Evolutionary conservation across 2,329 filamentous ascomycete genomes (phyloP).

Genomic region (Trichophaea hybrida): DNA sequence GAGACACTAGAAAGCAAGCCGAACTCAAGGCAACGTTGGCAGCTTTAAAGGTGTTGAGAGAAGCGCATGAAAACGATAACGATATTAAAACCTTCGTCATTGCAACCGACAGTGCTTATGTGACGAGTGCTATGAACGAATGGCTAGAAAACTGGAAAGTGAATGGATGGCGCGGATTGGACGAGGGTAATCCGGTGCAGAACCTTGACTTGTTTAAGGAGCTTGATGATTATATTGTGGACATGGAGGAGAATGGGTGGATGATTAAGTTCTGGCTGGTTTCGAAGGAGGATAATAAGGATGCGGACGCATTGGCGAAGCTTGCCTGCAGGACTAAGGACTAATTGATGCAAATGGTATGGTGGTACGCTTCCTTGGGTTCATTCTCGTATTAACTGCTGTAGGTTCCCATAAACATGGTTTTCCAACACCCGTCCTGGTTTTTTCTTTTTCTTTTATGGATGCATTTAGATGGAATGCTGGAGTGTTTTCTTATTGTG

Average conservation of each 20-base stretch:
- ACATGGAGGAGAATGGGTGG: background rate
- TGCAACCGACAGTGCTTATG: background rate
- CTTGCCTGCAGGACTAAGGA: background rate
- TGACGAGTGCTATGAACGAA: background rate
- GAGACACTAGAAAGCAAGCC: background rate
- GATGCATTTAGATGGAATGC: too few relatives aligned
- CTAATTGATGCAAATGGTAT: background rate
- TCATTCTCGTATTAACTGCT: too few relatives aligned
- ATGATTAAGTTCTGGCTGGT: background rate
- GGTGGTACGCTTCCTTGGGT: background rate
- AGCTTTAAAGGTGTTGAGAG: background rate
- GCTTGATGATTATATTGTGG: background rate
- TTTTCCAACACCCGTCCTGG: too few relatives aligned
- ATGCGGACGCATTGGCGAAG: background rate
- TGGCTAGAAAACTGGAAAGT: background rate
- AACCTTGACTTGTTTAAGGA: background rate
- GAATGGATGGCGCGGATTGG: background rate
- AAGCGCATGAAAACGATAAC: background rate
- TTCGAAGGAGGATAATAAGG: background rate
- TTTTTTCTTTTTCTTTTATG: too few relatives aligned
- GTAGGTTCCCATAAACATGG: too few relatives aligned
- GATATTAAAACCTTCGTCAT: background rate
- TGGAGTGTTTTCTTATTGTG: too few relatives aligned
- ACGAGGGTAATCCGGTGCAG: background rate
- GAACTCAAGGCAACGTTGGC: background rate